A percentile compares a stretch with the other conserved stretches of the same genome.
Evolutionary conservation across 306 rosid species (phyloP).

Genomic region (Fagus sylvatica): DNA sequence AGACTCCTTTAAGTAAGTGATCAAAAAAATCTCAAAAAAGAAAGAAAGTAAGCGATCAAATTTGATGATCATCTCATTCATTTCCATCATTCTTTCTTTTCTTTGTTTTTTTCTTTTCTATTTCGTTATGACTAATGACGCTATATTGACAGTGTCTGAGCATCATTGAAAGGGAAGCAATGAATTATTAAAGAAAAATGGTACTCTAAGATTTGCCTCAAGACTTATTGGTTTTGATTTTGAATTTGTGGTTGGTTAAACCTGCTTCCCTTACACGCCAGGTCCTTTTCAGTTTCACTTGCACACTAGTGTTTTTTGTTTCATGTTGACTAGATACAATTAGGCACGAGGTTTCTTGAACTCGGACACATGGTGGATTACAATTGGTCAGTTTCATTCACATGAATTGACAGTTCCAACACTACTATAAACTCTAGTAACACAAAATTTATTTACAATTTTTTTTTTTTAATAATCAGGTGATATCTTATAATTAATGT

Average conservation of each 20-base stretch:
- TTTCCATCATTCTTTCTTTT: not conserved
- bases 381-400: slow-evolving; percentile 13
- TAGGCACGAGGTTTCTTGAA: slow-evolving; percentile 17
- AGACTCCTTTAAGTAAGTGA: no score
- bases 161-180: slow-evolving; percentile 33
- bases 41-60: no score
- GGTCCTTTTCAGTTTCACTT: slow-evolving; percentile 27
- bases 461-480: no score
- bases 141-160: slow-evolving; percentile 21
- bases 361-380: slow-evolving; percentile 11
- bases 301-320: slow-evolving; percentile 3
- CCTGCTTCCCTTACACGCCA: not conserved
- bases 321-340: slow-evolving; percentile 21
- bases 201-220: no score
- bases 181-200: slow-evolving; percentile 19
- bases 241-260: not conserved
- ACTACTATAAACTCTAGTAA: no score
- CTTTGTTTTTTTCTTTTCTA: not conserved
- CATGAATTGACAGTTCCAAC: not conserved
- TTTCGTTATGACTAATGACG: slow-evolving; percentile 11
- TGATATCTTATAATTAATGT: no score
- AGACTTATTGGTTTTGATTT: not conserved
- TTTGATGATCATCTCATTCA: not conserved
- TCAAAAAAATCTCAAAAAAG: no score
- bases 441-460: no score